These are phyloP conservation scores for Apiotrichum mycotoxinovorans DNA, from an alignment of 1,284 basidiomycete species.

Conservation along the genomic window DNA sequence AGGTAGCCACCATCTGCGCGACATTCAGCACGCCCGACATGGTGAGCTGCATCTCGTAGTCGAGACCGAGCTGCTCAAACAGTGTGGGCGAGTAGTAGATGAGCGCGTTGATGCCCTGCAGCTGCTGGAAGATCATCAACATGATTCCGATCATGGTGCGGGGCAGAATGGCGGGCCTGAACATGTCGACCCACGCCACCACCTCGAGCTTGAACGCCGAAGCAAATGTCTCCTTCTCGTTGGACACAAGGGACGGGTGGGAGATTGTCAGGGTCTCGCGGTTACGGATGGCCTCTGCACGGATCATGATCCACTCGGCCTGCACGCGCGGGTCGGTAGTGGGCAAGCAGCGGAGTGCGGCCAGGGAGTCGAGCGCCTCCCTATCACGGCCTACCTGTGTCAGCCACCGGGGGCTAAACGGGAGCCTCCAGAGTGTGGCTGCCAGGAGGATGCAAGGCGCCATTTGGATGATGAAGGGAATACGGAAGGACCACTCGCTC, in stretches of 20 bases:
- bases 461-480: conserved; percentile 1
- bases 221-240: background rate
- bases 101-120: conserved; percentile 14
- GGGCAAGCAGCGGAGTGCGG: conserved; percentile 26
- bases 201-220: conserved; percentile 1
- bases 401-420: conserved; percentile 58
- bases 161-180: background rate
- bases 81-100: conserved; percentile 24
- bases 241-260: conserved; percentile 8
- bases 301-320: conserved; percentile 32
- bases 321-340: conserved; percentile 24
- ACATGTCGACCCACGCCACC: conserved; percentile 5
- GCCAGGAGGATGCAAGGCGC: conserved; percentile 3
- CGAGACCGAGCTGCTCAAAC: conserved; percentile 29
- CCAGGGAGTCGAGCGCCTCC: conserved; percentile 24
- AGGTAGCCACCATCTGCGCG: conserved; percentile 33
- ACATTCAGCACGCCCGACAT: conserved; percentile 40
- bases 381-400: conserved; percentile 46
- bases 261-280: conserved; percentile 6
- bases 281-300: conserved; percentile 19
- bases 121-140: conserved; percentile 22
- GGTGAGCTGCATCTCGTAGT: conserved; percentile 26
- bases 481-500: conserved; percentile 27
- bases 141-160: conserved; percentile 5
- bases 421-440: conserved; percentile 50